Percentiles rank a stretch among this genome's conserved stretches.
These are phyloP conservation scores for Ogataea methylovora DNA, from an alignment of 805 yeast species.

Conservation along the genomic window DNA sequence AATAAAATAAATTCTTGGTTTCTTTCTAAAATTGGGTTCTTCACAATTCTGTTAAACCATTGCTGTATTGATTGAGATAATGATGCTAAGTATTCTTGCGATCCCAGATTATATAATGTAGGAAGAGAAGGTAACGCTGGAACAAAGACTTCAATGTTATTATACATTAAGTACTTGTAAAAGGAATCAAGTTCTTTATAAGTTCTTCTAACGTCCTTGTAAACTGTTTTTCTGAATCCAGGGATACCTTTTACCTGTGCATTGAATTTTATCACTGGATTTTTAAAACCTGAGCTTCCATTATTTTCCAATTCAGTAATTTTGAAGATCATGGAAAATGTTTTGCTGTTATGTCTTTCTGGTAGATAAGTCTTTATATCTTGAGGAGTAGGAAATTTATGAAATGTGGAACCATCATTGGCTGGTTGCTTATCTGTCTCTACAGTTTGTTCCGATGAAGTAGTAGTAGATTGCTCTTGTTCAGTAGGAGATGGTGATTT, in stretches of 20 bases:
- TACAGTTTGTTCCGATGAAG: constrained; percentile 1
- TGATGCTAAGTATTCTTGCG: constrained; percentile 67
- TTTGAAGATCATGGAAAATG: constrained; percentile 39
- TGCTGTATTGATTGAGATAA: constrained; percentile 58
- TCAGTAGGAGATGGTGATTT: background rate
- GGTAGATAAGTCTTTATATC: constrained; percentile 42
- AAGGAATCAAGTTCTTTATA: constrained; percentile 70
- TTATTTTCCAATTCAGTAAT: constrained; percentile 67
- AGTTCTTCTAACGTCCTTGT: constrained; percentile 73
- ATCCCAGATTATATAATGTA: constrained; percentile 76
- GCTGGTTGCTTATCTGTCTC: constrained; percentile 24
- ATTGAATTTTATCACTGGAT: constrained; percentile 75
- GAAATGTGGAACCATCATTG: constrained; percentile 12
- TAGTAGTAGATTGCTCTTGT: constrained; percentile 2
- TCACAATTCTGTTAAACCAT: constrained; percentile 75
- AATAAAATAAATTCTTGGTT: constrained; percentile 87
- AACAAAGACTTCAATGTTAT: constrained; percentile 87
- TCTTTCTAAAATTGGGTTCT: constrained; percentile 72
- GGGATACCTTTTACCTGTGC: constrained; percentile 54
- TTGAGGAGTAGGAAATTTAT: constrained; percentile 25
- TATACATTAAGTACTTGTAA: constrained; percentile 68
- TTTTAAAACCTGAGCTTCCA: constrained; percentile 52
- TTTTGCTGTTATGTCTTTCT: constrained; percentile 35
- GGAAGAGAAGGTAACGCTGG: constrained; percentile 76
- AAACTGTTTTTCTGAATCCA: constrained; percentile 60